phyloP scores from a whole-genome alignment of 2,329 filamentous ascomycete genomes.

The Beauveria varroae region DNA sequence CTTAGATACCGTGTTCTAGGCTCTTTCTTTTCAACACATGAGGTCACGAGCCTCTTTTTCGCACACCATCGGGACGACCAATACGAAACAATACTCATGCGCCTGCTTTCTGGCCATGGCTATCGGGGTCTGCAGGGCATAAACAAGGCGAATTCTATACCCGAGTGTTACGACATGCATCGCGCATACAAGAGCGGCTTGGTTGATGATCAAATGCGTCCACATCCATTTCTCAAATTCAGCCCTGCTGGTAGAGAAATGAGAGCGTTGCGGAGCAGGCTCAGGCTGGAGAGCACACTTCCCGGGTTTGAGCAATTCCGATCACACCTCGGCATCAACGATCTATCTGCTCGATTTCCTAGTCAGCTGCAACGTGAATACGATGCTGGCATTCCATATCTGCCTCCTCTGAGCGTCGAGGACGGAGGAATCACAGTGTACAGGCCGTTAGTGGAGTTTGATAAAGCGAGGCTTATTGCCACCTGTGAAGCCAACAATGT shows the following conservation, averaged over 20 bases:
- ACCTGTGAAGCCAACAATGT: slow-evolving; percentile 64
- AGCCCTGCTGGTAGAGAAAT: slow-evolving; percentile 23
- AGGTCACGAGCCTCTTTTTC: slow-evolving; percentile 58
- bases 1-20: slow-evolving; percentile 69
- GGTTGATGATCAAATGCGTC: slow-evolving; percentile 35
- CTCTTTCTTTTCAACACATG: slow-evolving; percentile 41
- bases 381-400: slow-evolving; percentile 21
- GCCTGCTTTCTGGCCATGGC: slow-evolving; percentile 59
- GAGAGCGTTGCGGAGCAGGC: slow-evolving; percentile 21
- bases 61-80: slow-evolving; percentile 90
- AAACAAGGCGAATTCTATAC: slow-evolving; percentile 57
- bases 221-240: slow-evolving; percentile 30
- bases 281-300: slow-evolving; percentile 15
- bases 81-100: slow-evolving; percentile 80
- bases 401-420: slow-evolving; percentile 40
- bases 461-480: slow-evolving; percentile 64
- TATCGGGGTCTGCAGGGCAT: slow-evolving; percentile 70
- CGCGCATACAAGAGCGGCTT: slow-evolving; percentile 61
- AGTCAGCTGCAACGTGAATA: slow-evolving; percentile 15
- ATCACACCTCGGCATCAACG: slow-evolving; percentile 12
- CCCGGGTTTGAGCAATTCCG: slow-evolving; percentile 7
- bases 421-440: slow-evolving; percentile 59
- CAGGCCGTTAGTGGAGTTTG: slow-evolving; percentile 62
- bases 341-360: slow-evolving; percentile 22
- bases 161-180: slow-evolving; percentile 72